Base-by-base conservation (phyloP, 345 rosid species). In the Acer campestre region DNA sequence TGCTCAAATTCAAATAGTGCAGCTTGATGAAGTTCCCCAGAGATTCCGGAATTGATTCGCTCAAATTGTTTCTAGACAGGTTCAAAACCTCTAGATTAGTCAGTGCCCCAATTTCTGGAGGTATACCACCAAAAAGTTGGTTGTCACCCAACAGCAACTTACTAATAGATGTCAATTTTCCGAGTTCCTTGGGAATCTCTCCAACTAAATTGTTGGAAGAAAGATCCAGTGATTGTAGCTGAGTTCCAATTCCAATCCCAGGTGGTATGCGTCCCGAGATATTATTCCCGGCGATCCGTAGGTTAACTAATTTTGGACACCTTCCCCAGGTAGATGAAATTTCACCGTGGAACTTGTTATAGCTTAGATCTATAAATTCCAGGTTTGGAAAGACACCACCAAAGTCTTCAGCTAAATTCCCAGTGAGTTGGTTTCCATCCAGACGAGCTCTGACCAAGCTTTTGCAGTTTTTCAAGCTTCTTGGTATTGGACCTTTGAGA, bases 191-290 rank as follows among this genome's bases (percentile, higher is more conserved):
- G 0, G 89, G 89, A 73, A 88, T 80, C 20, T 67, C 63, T 5
- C 85, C 88, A 2, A 14, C 25, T 11, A 88, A 25, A 62, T 68
- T 59, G 40, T 88, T 88, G 0, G 71, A 83, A 42, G 87, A 88
- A 11, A 88, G 84, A 77, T 88, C 82, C 4, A 88, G 81, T 3
- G 2, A 48, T 6, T 20, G 61, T 4, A 89, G 63, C 1, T 1
- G 59, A 40, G 63, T 13, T 20, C 79, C 82, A 3, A 74, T 73
- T 23, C 80, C 86, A 3, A 85, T 71, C 22, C 80, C 82, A 5
- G 76, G 61, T 11, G 88, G 90, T 68, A 87, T 71, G 16, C 3
- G 16, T 3, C 89, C 86, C 0, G 76, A 42, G 13, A 88, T 35
- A 3, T 74, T 65, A 44, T 86, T 88, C 27, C 46, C 65, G 8